Base-by-base conservation (phyloP, 495 filamentous ascomycete genomes). In the Penicillium goetzii region DNA sequence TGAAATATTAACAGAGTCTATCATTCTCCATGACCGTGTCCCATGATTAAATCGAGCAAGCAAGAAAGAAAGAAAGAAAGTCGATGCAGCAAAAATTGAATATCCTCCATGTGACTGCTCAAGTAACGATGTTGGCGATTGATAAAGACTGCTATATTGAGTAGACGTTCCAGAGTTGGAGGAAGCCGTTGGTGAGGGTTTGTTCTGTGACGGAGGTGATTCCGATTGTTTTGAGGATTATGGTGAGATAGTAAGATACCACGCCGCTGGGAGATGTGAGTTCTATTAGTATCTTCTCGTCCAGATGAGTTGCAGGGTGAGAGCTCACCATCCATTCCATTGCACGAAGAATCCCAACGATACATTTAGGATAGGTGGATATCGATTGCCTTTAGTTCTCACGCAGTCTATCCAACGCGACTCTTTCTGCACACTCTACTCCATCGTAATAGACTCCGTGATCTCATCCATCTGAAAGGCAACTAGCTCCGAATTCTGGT, bases 301-400 rank as follows among this genome's bases (percentile, higher is more conserved):
- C 0, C 2, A n/a, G 5, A 25, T 11, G 5, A 4, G 0, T 47
- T 25, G 41, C 43, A 25, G 10, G 19, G 4, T 11, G 12, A 12
- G 9, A 14, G 11, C 43, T 47, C 9, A 47, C 43, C 43, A 47
- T 33, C 88, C 88, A 52, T 80, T 83, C 85, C 86, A 90, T 76
- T 90, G 88, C 6, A 83, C 84, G 23, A 89, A 91, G 69, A 89
- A 83, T 62, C 87, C 87, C n/a, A 89, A 75, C 5, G 82, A 83
- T 19, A 88, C 68, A 38, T 85, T 80, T n/a, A 90, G 71, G 23
- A 73, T 50, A 1, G 89, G 67, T 10, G 87, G 81, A 67, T 86
- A 86, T 8, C 87, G 81, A 77, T 91, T 91, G 54, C 89, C 88
- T 69, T 81, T 85, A 40, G 88, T 89, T 11, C 43, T 25, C 43